A percentile compares a stretch with the other conserved stretches of the same genome.
These are phyloP conservation scores for Exophiala spinifera DNA, from an alignment of 2,329 filamentous ascomycete genomes.

Conservation along the genomic window DNA sequence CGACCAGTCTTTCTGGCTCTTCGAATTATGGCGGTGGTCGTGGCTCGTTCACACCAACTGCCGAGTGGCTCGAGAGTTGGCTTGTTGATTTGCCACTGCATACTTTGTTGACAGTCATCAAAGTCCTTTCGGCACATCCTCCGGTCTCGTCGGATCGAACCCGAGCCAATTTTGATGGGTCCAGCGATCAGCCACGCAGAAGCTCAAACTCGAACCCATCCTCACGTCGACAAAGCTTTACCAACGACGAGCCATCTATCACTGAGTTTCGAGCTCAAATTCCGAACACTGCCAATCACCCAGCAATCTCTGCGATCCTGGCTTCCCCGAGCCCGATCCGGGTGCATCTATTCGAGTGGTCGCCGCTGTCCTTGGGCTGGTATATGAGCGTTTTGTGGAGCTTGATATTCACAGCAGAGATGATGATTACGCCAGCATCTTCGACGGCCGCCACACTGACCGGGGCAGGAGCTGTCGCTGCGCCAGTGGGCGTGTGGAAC, in stretches of 20 bases:
- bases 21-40: conserved; percentile 56
- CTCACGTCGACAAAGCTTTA: conserved; percentile 34
- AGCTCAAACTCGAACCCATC: conserved; percentile 28
- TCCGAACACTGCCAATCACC: conserved; percentile 44
- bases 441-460: conserved; percentile 28
- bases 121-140: conserved; percentile 49
- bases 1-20: conserved; percentile 70
- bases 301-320: conserved; percentile 65
- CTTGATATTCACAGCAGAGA: conserved; percentile 85
- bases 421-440: conserved; percentile 58
- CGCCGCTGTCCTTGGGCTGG: conserved; percentile 84
- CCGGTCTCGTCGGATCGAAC: conserved; percentile 30
- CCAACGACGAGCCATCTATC: conserved; percentile 39
- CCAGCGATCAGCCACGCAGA: neutral
- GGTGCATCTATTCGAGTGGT: conserved; percentile 93
- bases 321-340: conserved; percentile 67
- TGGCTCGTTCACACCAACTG: conserved; percentile 69
- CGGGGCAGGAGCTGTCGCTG: conserved; percentile 56
- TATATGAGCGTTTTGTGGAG: conserved; percentile 94
- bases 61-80: conserved; percentile 87
- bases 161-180: conserved; percentile 7
- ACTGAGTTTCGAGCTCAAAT: conserved; percentile 43
- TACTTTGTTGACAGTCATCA: conserved; percentile 76
- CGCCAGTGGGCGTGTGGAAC: conserved; percentile 91
- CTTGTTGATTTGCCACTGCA: conserved; percentile 87